These are phyloP conservation scores for Raffaelea ambrosiae DNA, from an alignment of 2,329 filamentous ascomycete genomes.

Conservation along the genomic window DNA sequence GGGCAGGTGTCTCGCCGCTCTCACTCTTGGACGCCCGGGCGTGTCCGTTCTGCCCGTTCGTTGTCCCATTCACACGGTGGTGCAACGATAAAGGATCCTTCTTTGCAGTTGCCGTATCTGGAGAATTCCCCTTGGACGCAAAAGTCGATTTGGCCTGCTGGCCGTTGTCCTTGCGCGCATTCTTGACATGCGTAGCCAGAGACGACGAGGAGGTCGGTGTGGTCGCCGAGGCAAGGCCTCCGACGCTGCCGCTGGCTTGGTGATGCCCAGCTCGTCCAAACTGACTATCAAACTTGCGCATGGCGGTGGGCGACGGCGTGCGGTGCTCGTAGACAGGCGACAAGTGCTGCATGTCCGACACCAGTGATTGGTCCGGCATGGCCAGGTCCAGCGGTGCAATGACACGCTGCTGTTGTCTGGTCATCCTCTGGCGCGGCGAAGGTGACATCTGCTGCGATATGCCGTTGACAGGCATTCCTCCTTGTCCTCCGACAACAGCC, in stretches of 20 bases:
- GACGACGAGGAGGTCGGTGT: background rate
- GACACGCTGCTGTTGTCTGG: constrained; percentile 36
- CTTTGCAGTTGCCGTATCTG: constrained; percentile 16
- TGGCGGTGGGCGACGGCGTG: constrained; percentile 60
- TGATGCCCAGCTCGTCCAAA: constrained; percentile 3
- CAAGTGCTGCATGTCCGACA: constrained; percentile 42
- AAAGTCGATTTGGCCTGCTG: constrained; percentile 2
- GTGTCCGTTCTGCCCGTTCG: constrained; percentile 36
- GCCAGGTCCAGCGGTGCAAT: constrained; percentile 51
- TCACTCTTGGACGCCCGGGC: constrained; percentile 46
- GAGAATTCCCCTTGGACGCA: constrained; percentile 7
- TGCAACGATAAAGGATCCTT: constrained; percentile 20
- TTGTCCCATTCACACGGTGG: constrained; percentile 28
- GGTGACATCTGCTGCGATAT: constrained; percentile 21
- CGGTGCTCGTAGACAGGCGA: constrained; percentile 68
- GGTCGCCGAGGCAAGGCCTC: background rate
- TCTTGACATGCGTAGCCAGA: background rate
- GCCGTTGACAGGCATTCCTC: constrained; percentile 13
- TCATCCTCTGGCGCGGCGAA: constrained; percentile 26
- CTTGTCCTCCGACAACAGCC: constrained; percentile 17
- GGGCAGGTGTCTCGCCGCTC: constrained; percentile 20
- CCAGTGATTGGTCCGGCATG: constrained; percentile 32
- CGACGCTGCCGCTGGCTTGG: no score
- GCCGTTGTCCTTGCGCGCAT: constrained; percentile 7
- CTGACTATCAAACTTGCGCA: constrained; percentile 34